Conservation (phyloP, 2,329 filamentous ascomycete genomes). For the Rachicladosporium sp. region DNA sequence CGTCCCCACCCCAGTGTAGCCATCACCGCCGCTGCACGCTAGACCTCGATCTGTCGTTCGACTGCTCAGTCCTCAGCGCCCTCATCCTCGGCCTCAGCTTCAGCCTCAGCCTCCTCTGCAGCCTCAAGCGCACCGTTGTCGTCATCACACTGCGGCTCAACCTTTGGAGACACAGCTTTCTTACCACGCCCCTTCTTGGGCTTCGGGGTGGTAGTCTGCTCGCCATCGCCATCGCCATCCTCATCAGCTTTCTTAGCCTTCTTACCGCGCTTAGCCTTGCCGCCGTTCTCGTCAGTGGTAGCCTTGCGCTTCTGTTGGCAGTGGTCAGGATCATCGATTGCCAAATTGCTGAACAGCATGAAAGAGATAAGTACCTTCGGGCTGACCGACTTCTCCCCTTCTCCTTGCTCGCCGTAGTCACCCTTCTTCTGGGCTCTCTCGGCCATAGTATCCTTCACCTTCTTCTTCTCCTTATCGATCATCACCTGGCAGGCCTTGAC, state of each 20-base stretch:
- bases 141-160: conserved; percentile 4
- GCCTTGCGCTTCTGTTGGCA: conserved; percentile 13
- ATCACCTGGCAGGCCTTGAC: conserved; percentile 17
- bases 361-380: background rate
- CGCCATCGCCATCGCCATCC: conserved; percentile 3
- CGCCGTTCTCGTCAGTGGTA: conserved; percentile 8
- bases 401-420: conserved; percentile 3
- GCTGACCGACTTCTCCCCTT: background rate
- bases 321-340: background rate
- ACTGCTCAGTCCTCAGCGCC: conserved; percentile 1
- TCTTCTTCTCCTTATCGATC: conserved; percentile 21
- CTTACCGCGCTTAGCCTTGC: conserved; percentile 5
- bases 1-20: no score
- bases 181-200: conserved; percentile 3
- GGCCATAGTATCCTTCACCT: conserved; percentile 10
- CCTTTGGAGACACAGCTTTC: conserved; percentile 9
- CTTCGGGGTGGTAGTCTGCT: background rate
- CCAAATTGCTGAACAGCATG: background rate
- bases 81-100: conserved; percentile 6
- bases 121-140: background rate
- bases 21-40: no score
- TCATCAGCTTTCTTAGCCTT: conserved; percentile 5
- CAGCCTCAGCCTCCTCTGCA: conserved; percentile 3
- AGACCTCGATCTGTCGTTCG: no score
- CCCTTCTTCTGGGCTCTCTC: conserved; percentile 1